phyloP scores from a whole-genome alignment of 2,329 filamentous ascomycete genomes.

The Diplodia mutila region DNA sequence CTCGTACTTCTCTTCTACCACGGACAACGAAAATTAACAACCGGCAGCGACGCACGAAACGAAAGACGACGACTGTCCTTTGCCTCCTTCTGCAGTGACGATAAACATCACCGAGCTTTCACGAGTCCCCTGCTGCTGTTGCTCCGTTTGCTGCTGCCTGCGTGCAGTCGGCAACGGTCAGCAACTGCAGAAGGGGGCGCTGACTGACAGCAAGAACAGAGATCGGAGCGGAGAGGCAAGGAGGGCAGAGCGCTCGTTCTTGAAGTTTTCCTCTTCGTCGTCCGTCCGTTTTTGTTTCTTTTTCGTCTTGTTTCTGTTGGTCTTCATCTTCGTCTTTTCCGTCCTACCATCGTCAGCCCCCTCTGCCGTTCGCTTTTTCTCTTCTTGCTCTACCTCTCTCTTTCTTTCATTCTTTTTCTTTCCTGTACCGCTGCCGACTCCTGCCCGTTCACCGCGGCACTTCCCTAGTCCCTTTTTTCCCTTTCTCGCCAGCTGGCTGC shows the following conservation, averaged over 20 bases:
- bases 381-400: neutral
- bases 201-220: conserved; percentile 25
- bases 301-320: neutral
- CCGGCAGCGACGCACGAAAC: neutral
- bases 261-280: neutral
- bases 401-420: no score
- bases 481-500: neutral
- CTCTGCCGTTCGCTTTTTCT: no score
- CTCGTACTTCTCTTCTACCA: neutral
- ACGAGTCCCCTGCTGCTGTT: conserved; percentile 6
- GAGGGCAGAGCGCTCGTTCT: neutral
- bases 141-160: neutral
- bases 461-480: neutral
- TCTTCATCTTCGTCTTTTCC: neutral
- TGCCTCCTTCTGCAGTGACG: neutral
- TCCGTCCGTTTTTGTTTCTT: neutral
- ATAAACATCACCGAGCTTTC: conserved; percentile 26
- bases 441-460: neutral
- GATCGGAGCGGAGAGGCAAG: conserved; percentile 14
- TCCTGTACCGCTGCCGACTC: no score
- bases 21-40: neutral
- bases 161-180: neutral
- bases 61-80: neutral
- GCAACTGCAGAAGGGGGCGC: neutral
- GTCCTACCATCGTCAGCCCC: neutral